These are phyloP conservation scores for Hemileccinum impolitum DNA, from an alignment of 768 basidiomycete species.

Conservation along the genomic window DNA sequence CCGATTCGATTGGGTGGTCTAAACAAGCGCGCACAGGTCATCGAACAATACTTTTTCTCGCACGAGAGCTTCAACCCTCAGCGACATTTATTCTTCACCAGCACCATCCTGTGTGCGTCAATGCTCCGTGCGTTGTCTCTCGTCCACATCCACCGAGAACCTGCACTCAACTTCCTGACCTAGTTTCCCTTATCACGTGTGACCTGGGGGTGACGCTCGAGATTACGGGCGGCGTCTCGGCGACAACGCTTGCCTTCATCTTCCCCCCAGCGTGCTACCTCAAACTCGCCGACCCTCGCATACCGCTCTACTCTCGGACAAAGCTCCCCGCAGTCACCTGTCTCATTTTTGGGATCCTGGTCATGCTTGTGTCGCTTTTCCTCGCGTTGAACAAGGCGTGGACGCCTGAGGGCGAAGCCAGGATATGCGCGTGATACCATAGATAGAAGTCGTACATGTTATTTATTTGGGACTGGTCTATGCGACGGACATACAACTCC, in stretches of 20 bases:
- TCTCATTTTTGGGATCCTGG: conserved; percentile 67
- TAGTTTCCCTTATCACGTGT: conserved; percentile 90
- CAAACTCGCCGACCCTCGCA: conserved; percentile 55
- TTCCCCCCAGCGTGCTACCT: conserved; percentile 87
- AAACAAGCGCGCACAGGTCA: conserved; percentile 50
- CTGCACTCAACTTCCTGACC: neutral
- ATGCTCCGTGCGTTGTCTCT: conserved; percentile 63
- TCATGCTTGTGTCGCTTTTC: conserved; percentile 74
- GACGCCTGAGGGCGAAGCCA: conserved; percentile 66
- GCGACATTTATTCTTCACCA: conserved; percentile 90
- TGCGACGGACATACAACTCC: conserved; percentile 1
- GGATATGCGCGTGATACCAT: conserved; percentile 60
- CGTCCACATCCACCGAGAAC: neutral
- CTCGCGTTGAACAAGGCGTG: conserved; percentile 78
- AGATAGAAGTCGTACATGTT: conserved; percentile 15
- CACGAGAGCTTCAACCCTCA: conserved; percentile 78
- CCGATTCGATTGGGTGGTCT: neutral
- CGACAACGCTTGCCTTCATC: conserved; percentile 89
- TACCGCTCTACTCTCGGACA: conserved; percentile 63
- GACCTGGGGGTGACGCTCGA: conserved; percentile 98
- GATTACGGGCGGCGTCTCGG: conserved; percentile 95
- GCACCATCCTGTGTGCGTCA: conserved; percentile 72
- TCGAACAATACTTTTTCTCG: conserved; percentile 95
- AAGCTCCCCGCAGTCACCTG: conserved; percentile 78
- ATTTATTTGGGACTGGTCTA: conserved; percentile 15